Percentiles rank a stretch among this genome's conserved stretches.
phyloP scores from a whole-genome alignment of 2,329 filamentous ascomycete genomes.

The Teratosphaeria destructans region DNA sequence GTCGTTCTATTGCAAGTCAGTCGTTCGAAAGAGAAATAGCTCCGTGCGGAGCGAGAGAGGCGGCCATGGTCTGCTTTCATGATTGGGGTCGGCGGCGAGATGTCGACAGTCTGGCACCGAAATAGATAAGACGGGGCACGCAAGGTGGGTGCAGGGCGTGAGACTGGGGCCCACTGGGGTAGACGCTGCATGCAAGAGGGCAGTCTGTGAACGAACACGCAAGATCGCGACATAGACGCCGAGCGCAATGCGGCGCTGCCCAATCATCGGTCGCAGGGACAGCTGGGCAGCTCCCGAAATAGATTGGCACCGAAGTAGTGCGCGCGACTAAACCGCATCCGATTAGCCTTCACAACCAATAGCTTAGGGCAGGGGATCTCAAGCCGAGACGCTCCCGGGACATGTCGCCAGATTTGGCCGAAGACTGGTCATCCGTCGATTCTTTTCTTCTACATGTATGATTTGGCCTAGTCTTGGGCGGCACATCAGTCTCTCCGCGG shows the following conservation, averaged over 20 bases:
- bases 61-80: background rate
- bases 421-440: background rate
- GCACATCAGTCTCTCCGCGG: background rate
- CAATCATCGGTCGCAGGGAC: background rate
- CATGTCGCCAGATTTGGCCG: background rate
- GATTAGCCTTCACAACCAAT: background rate
- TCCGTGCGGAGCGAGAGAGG: background rate
- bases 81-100: background rate
- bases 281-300: background rate
- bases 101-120: background rate
- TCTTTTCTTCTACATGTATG: background rate
- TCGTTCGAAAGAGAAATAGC: background rate
- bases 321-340: background rate
- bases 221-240: background rate
- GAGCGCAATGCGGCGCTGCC: background rate
- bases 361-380: background rate
- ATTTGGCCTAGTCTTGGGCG: background rate
- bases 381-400: background rate
- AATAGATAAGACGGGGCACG: background rate
- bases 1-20: background rate
- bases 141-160: background rate
- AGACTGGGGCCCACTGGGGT: background rate
- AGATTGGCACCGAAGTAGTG: background rate
- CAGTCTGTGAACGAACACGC: background rate
- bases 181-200: background rate